phyloP scores from a whole-genome alignment of 2,329 filamentous ascomycete genomes.

The Rutstroemia sp. region DNA sequence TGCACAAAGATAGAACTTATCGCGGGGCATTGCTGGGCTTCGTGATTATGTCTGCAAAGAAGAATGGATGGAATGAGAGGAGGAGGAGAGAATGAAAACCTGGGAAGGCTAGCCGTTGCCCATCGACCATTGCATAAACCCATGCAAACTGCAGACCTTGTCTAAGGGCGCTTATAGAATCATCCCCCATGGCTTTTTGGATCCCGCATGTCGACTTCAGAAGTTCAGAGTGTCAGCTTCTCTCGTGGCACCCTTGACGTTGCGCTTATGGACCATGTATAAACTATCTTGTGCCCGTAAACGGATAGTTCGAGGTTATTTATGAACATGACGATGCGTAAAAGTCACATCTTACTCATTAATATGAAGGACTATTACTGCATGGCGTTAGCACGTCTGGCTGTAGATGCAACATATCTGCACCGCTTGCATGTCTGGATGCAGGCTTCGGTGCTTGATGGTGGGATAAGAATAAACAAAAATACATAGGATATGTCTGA shows the following conservation, averaged over 20 bases:
- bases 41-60: constrained; percentile 19
- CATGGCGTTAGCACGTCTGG: constrained; percentile 1
- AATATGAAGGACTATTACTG: neutral
- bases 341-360: constrained; percentile 3
- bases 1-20: constrained; percentile 28
- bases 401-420: constrained; percentile 4
- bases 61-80: constrained; percentile 13
- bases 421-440: neutral
- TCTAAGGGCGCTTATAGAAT: constrained; percentile 11
- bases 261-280: constrained; percentile 8
- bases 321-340: constrained; percentile 10
- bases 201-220: constrained; percentile 6
- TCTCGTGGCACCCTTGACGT: constrained; percentile 11
- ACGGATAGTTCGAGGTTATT: constrained; percentile 5
- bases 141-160: constrained; percentile 9
- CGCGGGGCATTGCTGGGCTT: constrained; percentile 28
- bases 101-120: constrained; percentile 7
- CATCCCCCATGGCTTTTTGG: constrained; percentile 6
- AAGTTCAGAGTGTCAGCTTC: constrained; percentile 6
- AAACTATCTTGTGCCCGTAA: neutral
- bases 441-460: neutral
- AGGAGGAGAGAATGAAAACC: neutral
- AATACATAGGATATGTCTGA: neutral
- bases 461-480: constrained; percentile 7
- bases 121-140: constrained; percentile 6